These are phyloP conservation scores for Salisapilia sapeloensis DNA, from an alignment of 352 stramenopile species.

Conservation along the genomic window DNA sequence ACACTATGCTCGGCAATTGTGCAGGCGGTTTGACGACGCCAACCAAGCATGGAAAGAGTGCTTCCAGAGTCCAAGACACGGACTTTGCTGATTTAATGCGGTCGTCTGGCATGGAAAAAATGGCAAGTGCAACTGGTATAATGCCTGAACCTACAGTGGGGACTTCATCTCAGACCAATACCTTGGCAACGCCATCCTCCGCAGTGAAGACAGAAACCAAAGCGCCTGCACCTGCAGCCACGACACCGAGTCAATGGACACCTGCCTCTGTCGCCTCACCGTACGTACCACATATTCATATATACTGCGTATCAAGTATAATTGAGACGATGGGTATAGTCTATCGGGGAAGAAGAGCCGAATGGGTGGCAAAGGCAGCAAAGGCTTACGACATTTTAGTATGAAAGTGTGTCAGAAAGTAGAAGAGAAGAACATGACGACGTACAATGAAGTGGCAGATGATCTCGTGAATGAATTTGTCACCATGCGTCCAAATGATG, in stretches of 20 bases:
- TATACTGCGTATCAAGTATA: too few species aligned
- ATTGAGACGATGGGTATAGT: too few species aligned
- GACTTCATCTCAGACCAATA: slow-evolving; percentile 1
- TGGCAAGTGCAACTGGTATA: slow-evolving; percentile 56
- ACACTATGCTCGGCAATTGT: too few species aligned
- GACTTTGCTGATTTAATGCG: slow-evolving; percentile 82
- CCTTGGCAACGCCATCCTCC: slow-evolving; percentile 9
- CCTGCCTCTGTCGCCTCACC: slow-evolving; percentile 1
- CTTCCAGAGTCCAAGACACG: too few species aligned
- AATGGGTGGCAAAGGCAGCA: slow-evolving; percentile 80
- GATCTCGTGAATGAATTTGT: slow-evolving; percentile 85
- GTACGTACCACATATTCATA: too few species aligned
- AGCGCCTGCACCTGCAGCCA: slow-evolving; percentile 3
- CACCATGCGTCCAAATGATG: slow-evolving; percentile 67
- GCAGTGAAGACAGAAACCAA: slow-evolving; percentile 5
- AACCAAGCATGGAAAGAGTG: too few species aligned
- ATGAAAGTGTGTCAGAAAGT: slow-evolving; percentile 95
- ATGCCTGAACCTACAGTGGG: slow-evolving; percentile 19
- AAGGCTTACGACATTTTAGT: slow-evolving; percentile 87
- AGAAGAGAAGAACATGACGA: slow-evolving; percentile 90
- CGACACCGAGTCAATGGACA: neutral
- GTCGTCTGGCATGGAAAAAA: slow-evolving; percentile 63
- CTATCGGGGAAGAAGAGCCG: slow-evolving; percentile 56
- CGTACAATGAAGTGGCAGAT: slow-evolving; percentile 92
- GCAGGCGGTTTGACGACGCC: too few species aligned